These are phyloP conservation scores for Globisporangium nunn DNA, from an alignment of 352 stramenopile species.

Conservation along the genomic window DNA sequence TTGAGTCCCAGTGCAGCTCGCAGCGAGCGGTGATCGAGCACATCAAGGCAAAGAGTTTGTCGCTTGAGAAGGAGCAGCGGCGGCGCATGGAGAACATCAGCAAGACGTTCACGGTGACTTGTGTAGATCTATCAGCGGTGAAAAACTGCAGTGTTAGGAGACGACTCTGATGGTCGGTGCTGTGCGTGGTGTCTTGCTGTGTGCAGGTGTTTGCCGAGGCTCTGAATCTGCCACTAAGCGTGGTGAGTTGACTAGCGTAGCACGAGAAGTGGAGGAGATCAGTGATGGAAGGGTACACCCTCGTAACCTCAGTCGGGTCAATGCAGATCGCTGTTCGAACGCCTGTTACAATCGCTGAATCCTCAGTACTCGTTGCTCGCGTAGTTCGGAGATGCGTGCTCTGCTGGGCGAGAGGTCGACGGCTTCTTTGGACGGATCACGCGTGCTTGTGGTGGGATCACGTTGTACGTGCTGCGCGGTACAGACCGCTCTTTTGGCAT, in stretches of 20 bases:
- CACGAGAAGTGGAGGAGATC: background rate
- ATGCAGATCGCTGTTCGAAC: background rate
- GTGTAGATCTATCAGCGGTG: too few relatives aligned
- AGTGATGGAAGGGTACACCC: background rate
- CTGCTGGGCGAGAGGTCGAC: slow-evolving; percentile 23
- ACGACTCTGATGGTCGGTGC: background rate
- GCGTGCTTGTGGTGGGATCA: slow-evolving; percentile 69
- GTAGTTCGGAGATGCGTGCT: slow-evolving; percentile 6
- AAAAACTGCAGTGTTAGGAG: background rate
- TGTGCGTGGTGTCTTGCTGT: slow-evolving; percentile 1
- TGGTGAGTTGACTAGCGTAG: slow-evolving; percentile 18
- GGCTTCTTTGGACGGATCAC: slow-evolving; percentile 71
- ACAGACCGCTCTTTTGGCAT: slow-evolving; percentile 52
- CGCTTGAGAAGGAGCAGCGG: slow-evolving; percentile 63
- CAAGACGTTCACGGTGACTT: slow-evolving; percentile 66
- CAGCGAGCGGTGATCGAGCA: slow-evolving; percentile 37
- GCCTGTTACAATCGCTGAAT: background rate
- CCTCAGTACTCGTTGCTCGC: background rate
- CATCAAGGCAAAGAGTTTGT: slow-evolving; percentile 34
- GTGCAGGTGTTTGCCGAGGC: slow-evolving; percentile 60
- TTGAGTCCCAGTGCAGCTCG: slow-evolving; percentile 33
- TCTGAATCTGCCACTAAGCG: slow-evolving; percentile 44
- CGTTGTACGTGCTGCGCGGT: slow-evolving; percentile 46
- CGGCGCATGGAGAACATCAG: slow-evolving; percentile 69
- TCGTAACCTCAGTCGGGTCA: background rate